These are phyloP conservation scores for Nemania diffusa DNA, from an alignment of 2,329 filamentous ascomycete genomes.

Conservation along the genomic window DNA sequence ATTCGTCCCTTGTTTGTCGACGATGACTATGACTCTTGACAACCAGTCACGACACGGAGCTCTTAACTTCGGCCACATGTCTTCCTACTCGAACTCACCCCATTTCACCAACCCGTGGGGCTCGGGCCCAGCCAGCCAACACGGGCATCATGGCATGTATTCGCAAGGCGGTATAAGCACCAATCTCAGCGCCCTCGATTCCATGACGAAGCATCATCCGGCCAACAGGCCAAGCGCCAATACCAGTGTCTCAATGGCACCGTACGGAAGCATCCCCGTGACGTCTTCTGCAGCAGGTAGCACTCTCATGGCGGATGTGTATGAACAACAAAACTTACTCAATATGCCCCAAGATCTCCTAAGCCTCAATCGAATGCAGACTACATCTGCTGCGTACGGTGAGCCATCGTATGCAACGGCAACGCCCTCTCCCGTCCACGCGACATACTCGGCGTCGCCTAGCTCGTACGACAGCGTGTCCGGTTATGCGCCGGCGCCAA, in stretches of 20 bases:
- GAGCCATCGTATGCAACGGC: conserved; percentile 75
- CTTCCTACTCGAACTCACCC: conserved; percentile 72
- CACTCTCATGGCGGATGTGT: conserved; percentile 68
- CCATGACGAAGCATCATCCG: conserved; percentile 64
- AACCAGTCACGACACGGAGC: conserved; percentile 84
- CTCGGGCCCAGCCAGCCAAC: conserved; percentile 65
- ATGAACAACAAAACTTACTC: conserved; percentile 74
- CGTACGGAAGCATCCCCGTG: conserved; percentile 77
- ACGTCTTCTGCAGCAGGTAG: conserved; percentile 79
- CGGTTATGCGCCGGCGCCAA: conserved; percentile 75
- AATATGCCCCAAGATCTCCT: conserved; percentile 79
- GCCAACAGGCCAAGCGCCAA: conserved; percentile 69
- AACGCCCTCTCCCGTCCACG: conserved; percentile 72
- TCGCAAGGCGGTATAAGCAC: conserved; percentile 66
- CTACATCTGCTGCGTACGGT: conserved; percentile 73
- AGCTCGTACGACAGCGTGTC: conserved; percentile 77
- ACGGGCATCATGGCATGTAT: conserved; percentile 71
- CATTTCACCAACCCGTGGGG: conserved; percentile 94
- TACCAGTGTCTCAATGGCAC: conserved; percentile 71
- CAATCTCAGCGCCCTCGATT: conserved; percentile 66
- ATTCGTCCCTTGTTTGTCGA: conserved; percentile 50
- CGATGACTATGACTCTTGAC: conserved; percentile 96
- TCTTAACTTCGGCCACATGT: conserved; percentile 83
- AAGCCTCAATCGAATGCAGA: conserved; percentile 71
- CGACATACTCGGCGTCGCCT: conserved; percentile 73